A percentile compares a stretch with the other conserved stretches of the same genome.
Evolutionary conservation across 306 rosid species (phyloP).

Genomic region (Inga laurina): DNA sequence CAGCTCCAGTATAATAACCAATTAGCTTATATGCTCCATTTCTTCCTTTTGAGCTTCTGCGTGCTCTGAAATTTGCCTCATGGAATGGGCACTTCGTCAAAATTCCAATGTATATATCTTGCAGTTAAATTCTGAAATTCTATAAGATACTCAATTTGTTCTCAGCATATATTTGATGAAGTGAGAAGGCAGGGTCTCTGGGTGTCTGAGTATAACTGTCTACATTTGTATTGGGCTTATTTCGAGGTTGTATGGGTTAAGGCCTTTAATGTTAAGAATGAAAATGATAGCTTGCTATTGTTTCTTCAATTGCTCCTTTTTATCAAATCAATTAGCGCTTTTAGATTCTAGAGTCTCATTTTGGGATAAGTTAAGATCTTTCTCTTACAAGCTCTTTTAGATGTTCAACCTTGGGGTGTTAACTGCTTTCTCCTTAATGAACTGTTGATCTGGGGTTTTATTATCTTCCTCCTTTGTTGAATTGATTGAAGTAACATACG

Average conservation of each 20-base stretch:
- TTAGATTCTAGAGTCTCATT: neutral
- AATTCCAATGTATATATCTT: neutral
- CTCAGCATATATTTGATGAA: neutral
- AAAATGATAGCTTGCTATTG: neutral
- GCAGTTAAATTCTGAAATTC: neutral
- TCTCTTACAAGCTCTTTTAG: neutral
- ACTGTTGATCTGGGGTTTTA: no score
- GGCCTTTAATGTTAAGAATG: neutral
- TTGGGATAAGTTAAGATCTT: neutral
- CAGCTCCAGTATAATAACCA: neutral
- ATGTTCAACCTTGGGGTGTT: neutral
- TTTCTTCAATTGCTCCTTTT: neutral
- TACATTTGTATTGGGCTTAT: neutral
- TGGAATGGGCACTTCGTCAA: neutral
- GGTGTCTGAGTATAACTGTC: neutral
- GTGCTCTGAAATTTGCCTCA: neutral
- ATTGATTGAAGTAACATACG: no score
- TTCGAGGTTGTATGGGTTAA: neutral
- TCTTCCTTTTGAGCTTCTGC: neutral
- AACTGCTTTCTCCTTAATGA: no score
- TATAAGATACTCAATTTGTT: neutral
- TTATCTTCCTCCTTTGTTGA: no score
- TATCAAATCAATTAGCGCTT: neutral
- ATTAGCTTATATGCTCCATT: neutral
- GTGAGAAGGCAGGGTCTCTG: neutral